Percentiles rank a stretch among this genome's conserved stretches.
These are phyloP conservation scores for Phyllostachys edulis DNA, from an alignment of 176 grass and related monocot genomes.

Conservation along the genomic window DNA sequence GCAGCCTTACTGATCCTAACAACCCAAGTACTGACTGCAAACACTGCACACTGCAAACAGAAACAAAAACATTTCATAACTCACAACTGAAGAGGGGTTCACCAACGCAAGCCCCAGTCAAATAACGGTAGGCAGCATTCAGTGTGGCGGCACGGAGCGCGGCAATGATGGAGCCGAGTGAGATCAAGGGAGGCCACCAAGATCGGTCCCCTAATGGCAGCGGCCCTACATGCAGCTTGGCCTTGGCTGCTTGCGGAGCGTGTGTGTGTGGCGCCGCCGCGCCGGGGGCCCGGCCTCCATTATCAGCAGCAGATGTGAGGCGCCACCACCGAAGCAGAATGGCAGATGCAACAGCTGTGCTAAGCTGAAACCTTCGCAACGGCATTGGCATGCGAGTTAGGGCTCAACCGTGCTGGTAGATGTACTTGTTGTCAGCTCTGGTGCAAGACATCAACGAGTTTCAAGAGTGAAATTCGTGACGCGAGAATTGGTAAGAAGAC, in stretches of 20 bases:
- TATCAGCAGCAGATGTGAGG: slow-evolving; percentile 10
- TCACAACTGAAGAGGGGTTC: background rate
- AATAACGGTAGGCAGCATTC: slow-evolving; percentile 9
- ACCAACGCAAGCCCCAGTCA: background rate
- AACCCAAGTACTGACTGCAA: slow-evolving; percentile 34
- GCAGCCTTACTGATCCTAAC: slow-evolving; percentile 24
- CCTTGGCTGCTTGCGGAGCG: background rate
- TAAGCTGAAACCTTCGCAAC: background rate
- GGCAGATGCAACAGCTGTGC: background rate
- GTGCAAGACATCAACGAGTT: background rate
- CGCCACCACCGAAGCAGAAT: background rate
- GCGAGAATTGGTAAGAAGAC: background rate
- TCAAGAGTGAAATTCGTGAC: background rate
- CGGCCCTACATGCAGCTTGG: background rate
- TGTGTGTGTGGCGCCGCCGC: background rate
- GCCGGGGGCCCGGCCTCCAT: background rate
- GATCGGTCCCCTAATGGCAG: background rate
- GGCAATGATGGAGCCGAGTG: background rate
- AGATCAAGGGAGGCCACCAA: background rate
- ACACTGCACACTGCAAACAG: background rate
- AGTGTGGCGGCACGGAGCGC: background rate
- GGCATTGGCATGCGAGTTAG: background rate
- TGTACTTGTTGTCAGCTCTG: background rate
- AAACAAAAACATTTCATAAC: slow-evolving; percentile 23
- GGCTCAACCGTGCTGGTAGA: background rate